Base-by-base conservation (phyloP, 2,329 filamentous ascomycete genomes). In the Fusarium sp. region DNA sequence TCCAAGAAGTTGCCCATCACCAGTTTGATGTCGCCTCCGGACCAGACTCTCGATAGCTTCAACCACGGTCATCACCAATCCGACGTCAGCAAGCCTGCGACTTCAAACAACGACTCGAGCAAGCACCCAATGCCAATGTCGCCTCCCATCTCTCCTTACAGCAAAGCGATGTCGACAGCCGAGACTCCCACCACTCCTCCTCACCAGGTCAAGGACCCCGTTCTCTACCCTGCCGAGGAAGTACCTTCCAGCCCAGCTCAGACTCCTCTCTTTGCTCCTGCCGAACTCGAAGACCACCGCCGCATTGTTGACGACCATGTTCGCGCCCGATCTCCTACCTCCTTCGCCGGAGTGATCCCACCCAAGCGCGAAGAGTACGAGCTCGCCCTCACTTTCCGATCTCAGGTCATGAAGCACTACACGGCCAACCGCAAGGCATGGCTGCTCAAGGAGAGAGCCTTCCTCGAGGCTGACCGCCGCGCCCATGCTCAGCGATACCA, bases 11-110 rank as follows among this genome's bases (percentile, higher is more conserved):
- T 58, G 81, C 84, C 66, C 85, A 29, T 86, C 69, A 83, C 77
- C 79, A 88, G 81, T 65, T 79, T 90, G 62, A 88, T 90, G 84
- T 90, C 88, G 20, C 88, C 88, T 31, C 87, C 87, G 20, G 87
- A 89, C 36, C 80, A 81, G n/a, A 76, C 82, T 33, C 83, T 81
- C 53, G 87, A 89, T 68, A 86, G 78, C 71, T 89, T 89, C 75
- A 77, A 72, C 50, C 78, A 80, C 10, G 44, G n/a, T 3, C 56
- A 65, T 49, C 51, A 60, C 13, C 58, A 69, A 18, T 61, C 59
- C 49, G 61, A 70, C 20, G 51, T 59, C 38, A 68, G 64, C 74
- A 57, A 75, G 42, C 59, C 58, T 62, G 27, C 65, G 50, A 51
- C 54, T 23, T 62, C 62, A 44, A 50, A 64, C 73, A 50, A 64